These are phyloP conservation scores for Hippophae tibetana DNA, from an alignment of 306 rosid species.

Conservation along the genomic window DNA sequence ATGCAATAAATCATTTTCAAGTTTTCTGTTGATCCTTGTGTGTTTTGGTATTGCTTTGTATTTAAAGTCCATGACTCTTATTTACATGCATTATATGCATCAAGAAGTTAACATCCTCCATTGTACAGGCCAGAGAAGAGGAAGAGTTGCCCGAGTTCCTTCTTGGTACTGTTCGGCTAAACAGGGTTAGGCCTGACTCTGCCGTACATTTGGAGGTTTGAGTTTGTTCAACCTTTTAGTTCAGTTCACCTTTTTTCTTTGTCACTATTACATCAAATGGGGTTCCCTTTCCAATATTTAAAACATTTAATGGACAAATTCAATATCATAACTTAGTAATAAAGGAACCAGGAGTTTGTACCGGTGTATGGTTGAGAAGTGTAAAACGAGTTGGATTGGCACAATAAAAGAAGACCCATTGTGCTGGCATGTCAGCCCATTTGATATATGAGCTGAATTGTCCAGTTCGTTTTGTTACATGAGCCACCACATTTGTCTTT, in stretches of 20 bases:
- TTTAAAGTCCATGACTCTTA: background rate
- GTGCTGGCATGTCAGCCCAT: too few relatives aligned
- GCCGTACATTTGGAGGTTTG: conserved; percentile 43
- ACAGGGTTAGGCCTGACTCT: conserved; percentile 54
- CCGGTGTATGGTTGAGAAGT: too few relatives aligned
- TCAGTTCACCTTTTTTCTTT: background rate
- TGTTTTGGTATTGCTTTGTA: background rate
- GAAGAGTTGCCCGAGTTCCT: conserved; percentile 72
- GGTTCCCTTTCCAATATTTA: background rate
- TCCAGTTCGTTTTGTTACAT: too few relatives aligned
- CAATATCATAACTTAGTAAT: too few relatives aligned
- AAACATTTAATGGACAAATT: background rate
- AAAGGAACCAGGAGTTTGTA: background rate
- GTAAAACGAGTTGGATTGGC: too few relatives aligned
- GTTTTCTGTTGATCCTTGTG: too few relatives aligned
- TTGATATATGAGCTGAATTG: too few relatives aligned
- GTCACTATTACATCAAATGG: background rate
- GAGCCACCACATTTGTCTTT: too few relatives aligned
- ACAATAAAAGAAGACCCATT: too few relatives aligned
- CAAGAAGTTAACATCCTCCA: background rate
- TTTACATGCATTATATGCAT: background rate
- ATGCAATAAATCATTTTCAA: too few relatives aligned
- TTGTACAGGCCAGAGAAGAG: conserved; percentile 68
- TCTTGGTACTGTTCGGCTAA: conserved; percentile 83
- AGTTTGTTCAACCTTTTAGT: conserved; percentile 12